These are phyloP conservation scores for Albatrellus ellisii DNA, from an alignment of 768 basidiomycete genomes.

Conservation along the genomic window DNA sequence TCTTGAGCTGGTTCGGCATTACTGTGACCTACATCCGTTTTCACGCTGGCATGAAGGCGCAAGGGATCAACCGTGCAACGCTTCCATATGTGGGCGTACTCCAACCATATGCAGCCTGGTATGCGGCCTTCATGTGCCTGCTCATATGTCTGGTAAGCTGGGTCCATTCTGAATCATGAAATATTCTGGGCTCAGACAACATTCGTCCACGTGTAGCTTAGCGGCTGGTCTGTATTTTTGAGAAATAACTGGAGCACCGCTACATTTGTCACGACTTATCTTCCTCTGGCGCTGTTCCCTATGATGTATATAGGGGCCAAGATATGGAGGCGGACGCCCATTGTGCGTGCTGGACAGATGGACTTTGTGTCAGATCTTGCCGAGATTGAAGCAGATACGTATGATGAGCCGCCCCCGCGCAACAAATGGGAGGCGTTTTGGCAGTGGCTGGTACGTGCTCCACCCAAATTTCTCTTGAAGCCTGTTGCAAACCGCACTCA, in stretches of 20 bases:
- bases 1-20: constrained; percentile 39
- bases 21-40: constrained; percentile 50
- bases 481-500: no score
- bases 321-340: constrained; percentile 34
- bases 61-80: constrained; percentile 57
- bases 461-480: no score
- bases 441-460: constrained; percentile 59
- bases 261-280: constrained; percentile 72
- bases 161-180: constrained; percentile 21
- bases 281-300: constrained; percentile 56
- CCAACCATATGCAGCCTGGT: constrained; percentile 68
- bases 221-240: constrained; percentile 38
- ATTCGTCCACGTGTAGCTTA: no score
- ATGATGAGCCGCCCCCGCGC: constrained; percentile 57
- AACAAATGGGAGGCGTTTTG: constrained; percentile 61
- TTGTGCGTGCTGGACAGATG: constrained; percentile 52
- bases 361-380: constrained; percentile 57
- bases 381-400: constrained; percentile 22
- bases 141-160: constrained; percentile 49
- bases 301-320: constrained; percentile 52
- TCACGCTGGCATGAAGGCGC: constrained; percentile 66
- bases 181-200: no score
- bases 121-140: constrained; percentile 21
- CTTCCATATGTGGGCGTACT: constrained; percentile 60
- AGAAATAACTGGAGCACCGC: constrained; percentile 38